Evolutionary conservation across 352 stramenopile genomes (phyloP), one percentile per base, ranked within the genome.

Genomic region (Phytophthora ohioensis): DNA sequence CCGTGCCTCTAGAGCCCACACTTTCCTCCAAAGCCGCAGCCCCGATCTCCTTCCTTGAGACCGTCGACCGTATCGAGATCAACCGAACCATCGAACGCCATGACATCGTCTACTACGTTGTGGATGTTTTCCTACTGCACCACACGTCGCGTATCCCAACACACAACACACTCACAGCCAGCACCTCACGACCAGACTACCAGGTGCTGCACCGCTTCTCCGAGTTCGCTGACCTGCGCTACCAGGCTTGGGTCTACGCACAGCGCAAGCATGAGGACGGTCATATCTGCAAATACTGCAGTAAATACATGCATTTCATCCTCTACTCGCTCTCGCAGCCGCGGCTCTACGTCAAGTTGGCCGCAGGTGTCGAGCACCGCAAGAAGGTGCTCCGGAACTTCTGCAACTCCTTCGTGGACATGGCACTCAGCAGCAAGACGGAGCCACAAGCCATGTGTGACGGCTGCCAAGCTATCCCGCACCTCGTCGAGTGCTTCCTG

Each of bases 121-220:
- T 88, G 39, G 75, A 91, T 53, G 70, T 91, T 38, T 91, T 84
- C 72, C 67, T 89, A 31, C 57, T 89, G 48, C 78, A 84, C 55
- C 67, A 81, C 55, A 80, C 82, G 42, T 85, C 64, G 55, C 81
- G 80, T 42, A 87, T 91, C 63, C 84, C 79, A 46, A 85, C 79
- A 30, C 80, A 69, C 68, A 79, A 84, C 57, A 78, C 62, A 55
- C 60, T 55, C 38, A 60, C 76, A 41, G 67, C 58, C 49, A 75
- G 56, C 47, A 51, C n/a, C 11, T 61, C 61, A 41, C 62, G 52
- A 21, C 76, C 79, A 0, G 76, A 87, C 65, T 84, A 83, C 67
- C 70, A 78, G 47, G 38, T 87, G 42, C 64, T 82, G 71, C 69
- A 79, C 49, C 79, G 76, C 21, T 87, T 87, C 68, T 75, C 67